These are phyloP conservation scores for Inonotus obliquus DNA, from an alignment of 1,284 basidiomycete species.

Conservation along the genomic window DNA sequence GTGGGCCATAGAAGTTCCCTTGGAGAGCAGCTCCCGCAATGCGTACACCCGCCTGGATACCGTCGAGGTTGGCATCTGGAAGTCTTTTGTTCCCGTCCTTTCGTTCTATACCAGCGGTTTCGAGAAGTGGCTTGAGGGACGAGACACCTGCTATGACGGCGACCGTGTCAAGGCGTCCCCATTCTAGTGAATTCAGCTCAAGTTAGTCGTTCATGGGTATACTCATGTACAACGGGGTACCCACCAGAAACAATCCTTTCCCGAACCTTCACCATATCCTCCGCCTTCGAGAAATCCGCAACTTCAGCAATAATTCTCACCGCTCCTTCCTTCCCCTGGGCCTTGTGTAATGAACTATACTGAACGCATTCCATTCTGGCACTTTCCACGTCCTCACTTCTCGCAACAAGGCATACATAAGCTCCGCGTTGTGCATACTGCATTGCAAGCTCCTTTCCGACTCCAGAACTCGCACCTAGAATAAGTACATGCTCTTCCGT, in stretches of 20 bases:
- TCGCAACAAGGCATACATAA: conserved; percentile 71
- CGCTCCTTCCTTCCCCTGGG: conserved; percentile 12
- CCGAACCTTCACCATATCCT: conserved; percentile 67
- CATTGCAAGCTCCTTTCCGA: conserved; percentile 72
- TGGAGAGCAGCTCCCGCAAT: conserved; percentile 48
- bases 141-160: conserved; percentile 85
- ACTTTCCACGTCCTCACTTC: conserved; percentile 54
- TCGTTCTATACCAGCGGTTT: conserved; percentile 58
- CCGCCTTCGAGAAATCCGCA: conserved; percentile 64
- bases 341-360: conserved; percentile 14
- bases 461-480: conserved; percentile 78
- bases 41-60: conserved; percentile 47
- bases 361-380: conserved; percentile 58
- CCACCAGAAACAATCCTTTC: conserved; percentile 52
- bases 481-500: conserved; percentile 68
- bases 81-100: conserved; percentile 25
- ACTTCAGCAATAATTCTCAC: conserved; percentile 35
- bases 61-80: conserved; percentile 40
- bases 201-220: neutral
- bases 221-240: conserved; percentile 21
- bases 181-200: conserved; percentile 41
- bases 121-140: conserved; percentile 73
- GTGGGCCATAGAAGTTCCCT: conserved; percentile 64
- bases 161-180: conserved; percentile 81
- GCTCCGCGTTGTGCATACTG: conserved; percentile 76